Evolutionary conservation across 345 rosid genomes (phyloP), one percentile per base, ranked within the genome.

Genomic region (Citrus inodora): DNA sequence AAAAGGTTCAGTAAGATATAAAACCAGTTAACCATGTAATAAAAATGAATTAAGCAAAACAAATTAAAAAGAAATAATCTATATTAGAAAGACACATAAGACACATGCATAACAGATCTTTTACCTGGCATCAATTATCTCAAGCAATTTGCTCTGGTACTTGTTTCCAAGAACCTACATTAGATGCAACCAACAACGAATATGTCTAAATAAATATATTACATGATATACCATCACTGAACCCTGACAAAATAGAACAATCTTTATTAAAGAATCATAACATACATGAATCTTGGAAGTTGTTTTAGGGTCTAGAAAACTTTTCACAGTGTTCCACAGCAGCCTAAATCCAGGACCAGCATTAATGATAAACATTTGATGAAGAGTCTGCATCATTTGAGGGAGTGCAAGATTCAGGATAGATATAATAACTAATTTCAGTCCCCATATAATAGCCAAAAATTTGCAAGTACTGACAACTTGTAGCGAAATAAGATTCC

Each of bases 341-440:
- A 92, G 73, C 84, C 97, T 92, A 89, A 95, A 95, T 51, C 96
- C 98, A 13, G 93, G 85, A 75, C 99, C 99, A 79, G 99, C 94
- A 76, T 95, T 95, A 87, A 95, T 93, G 85, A 95, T 95, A 86
- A 89, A 93, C 99, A 95, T 95, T 85, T 95, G 98, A 87, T 88
- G 87, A 51, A 95, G 98, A n/a, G 99, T 93, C 99, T 95, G 92
- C 88, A 81, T 66, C 74, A 86, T 82, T 73, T 65, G 78, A 67
- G 71, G 69, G 70, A 65, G 38, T 61, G 60, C 17, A 62, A 30
- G 75, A 76, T 67, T 76, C 77, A 35, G 79, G 33, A 60, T 72
- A 13, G 27, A 76, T 17, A 35, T 17, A 67, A 40, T 55, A 64
- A 38, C 63, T 30, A 66, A 53, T 19, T 71, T 56, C 21, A 42